These are phyloP conservation scores for Talaromyces islandicus DNA, from an alignment of 2,329 filamentous ascomycete species.

Conservation along the genomic window DNA sequence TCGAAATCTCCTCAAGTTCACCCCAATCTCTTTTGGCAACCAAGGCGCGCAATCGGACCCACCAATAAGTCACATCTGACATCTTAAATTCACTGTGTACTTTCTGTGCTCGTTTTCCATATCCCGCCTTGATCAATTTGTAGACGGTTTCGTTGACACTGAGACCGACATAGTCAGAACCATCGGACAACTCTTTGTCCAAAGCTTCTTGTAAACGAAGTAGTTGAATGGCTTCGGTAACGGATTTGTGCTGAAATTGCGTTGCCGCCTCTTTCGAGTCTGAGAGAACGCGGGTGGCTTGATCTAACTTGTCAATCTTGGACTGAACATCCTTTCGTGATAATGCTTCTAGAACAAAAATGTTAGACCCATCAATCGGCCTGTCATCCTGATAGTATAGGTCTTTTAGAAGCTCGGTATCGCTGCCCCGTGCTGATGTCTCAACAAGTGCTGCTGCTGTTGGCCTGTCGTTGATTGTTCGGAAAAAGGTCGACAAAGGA, in stretches of 20 bases:
- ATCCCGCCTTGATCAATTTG: slow-evolving; percentile 74
- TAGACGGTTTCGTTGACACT: slow-evolving; percentile 90
- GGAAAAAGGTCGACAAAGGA: slow-evolving; percentile 85
- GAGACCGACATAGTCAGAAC: slow-evolving; percentile 65
- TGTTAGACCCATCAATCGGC: slow-evolving; percentile 76
- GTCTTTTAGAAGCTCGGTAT: slow-evolving; percentile 80
- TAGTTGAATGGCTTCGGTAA: slow-evolving; percentile 75
- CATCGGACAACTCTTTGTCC: slow-evolving; percentile 69
- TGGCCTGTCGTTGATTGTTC: slow-evolving; percentile 77
- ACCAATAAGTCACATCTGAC: slow-evolving; percentile 83
- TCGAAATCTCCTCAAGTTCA: slow-evolving; percentile 78
- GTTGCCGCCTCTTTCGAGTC: slow-evolving; percentile 71
- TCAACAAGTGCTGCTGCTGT: slow-evolving; percentile 87
- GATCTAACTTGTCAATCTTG: slow-evolving; percentile 77
- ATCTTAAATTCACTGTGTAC: slow-evolving; percentile 90
- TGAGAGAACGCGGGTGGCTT: slow-evolving; percentile 73
- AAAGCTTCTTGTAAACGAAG: slow-evolving; percentile 81
- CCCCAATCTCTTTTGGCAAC: slow-evolving; percentile 88
- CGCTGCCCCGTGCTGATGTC: slow-evolving; percentile 71
- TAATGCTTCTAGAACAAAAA: slow-evolving; percentile 81
- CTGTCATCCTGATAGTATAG: slow-evolving; percentile 97
- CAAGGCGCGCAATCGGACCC: slow-evolving; percentile 76
- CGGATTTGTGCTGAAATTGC: slow-evolving; percentile 61
- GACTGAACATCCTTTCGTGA: slow-evolving; percentile 63
- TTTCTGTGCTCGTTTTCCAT: slow-evolving; percentile 78